Base-by-base conservation (phyloP, 1,139 yeast species). In the Blastobotrys ciferrii region DNA sequence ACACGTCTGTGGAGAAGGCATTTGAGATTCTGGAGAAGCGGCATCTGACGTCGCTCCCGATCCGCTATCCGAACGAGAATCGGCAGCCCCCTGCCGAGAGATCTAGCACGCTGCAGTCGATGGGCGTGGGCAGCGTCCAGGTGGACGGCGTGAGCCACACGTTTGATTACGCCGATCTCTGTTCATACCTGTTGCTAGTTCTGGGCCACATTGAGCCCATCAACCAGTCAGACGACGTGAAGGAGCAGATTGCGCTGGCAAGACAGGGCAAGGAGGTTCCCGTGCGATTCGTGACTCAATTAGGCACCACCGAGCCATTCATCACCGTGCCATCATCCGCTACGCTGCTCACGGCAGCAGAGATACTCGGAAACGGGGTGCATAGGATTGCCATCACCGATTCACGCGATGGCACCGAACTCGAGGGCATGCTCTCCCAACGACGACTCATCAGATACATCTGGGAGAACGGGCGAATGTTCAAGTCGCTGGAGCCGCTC, bases 391-490 rank as follows among this genome's bases (percentile, higher is more conserved):
- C 97, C 17, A 86, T 91, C 52, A 79, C 87, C 11, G 77, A 83
- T 61, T 68, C 72, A 28, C 69, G 66, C 53, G 56, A 67, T 59
- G 67, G 73, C 33, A 58, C 68, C 58, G 58, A 58, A 18, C 63
- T 66, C 30, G 58, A 63, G 3, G 98, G 97, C 50, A 80, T 92
- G 14, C 74, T 92, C 48, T 87, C 96, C 0, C 98, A 91, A 68
- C 81, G 98, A 66, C 78, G 98, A 60, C 72, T 88, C 58, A 78
- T 89, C 51, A 79, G 80, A 58, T 91, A 79, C 65, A 72, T 91
- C 56, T 91, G 97, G 97, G 95, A 87, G 50, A 87, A 91, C 62
- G 95, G 95, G 23, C 76, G 96, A 53, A 72, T 86, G 53, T 91
- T 91, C 72, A 87, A 87, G 6, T 75, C 83, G 32, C 76, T 92